Evolutionary conservation across 441 rosid genomes (phyloP), one percentile per base, ranked within the genome.

Genomic region (Populus hybrid): DNA sequence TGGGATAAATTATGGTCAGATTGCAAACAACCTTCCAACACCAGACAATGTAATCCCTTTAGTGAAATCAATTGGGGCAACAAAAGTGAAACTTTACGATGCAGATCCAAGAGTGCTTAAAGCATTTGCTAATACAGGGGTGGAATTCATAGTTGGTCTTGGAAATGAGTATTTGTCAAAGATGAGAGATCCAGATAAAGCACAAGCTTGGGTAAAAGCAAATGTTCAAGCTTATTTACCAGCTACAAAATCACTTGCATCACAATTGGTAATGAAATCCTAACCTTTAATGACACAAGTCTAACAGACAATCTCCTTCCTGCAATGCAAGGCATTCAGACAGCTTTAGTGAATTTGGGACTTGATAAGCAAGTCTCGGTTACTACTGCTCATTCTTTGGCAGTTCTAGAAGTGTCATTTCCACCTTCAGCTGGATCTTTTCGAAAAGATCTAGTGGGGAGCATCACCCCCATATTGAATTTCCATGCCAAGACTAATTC

Each of bases 401-500:
- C 93, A 20, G 75, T 96, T 23, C 92, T 96, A 16, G 85, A 88
- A 32, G 82, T 85, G 24, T 96, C 99, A 0, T 96, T 87, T 71
- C 99, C 99, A 7, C 99, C 99, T 1, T 96, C 99, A 7, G 79
- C 98, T 6, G 97, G 97, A 5, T 90, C 88, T 18, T 96, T 96
- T 74, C 91, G 87, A 6, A 85, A 77, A 69, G 97, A 93, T 83
- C 91, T 94, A 11, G 79, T 81, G 32, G 85, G 81, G 6, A 83
- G 77, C 35, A 42, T 96, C 2, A 85, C 83, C n/a, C 88, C 88
- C 6, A 87, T 93, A 53, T 77, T 96, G 57, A 85, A 88, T 24
- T 94, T 96, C 70, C 98, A 87, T 79, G 80, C 78, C 57, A 89
- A 88, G 78, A 88, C 90, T 0, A 92, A 88, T 6, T 91, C 99